A percentile compares a stretch with the other conserved stretches of the same genome.
phyloP scores from a whole-genome alignment of 2,329 filamentous ascomycete species.

The Ascochyta pisi region DNA sequence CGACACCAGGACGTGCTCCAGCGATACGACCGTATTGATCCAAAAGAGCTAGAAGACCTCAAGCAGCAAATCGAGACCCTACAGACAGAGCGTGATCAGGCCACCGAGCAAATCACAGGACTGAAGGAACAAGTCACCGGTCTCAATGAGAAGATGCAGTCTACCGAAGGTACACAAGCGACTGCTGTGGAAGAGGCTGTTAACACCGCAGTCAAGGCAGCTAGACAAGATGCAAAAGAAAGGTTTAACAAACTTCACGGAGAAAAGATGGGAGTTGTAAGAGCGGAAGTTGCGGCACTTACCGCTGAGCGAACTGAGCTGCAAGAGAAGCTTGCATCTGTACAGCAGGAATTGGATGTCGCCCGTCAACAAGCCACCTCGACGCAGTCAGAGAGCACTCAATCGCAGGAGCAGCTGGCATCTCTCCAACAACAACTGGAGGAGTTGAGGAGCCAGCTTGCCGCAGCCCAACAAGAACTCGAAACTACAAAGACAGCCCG shows the following conservation, averaged over 20 bases:
- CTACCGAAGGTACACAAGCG: constrained; percentile 36
- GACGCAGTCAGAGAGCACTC: constrained; percentile 24
- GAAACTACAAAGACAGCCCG: constrained; percentile 68
- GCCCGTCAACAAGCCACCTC: constrained; percentile 49
- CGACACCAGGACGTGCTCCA: constrained; percentile 93
- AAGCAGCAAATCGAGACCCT: constrained; percentile 73
- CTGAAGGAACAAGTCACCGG: constrained; percentile 54
- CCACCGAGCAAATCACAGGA: constrained; percentile 58
- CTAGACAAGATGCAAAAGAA: constrained; percentile 64
- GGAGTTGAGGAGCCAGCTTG: constrained; percentile 29
- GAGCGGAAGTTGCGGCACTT: constrained; percentile 55
- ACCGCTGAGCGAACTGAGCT: constrained; percentile 70
- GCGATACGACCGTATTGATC: constrained; percentile 94
- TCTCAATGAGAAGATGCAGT: constrained; percentile 56
- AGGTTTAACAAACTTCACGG: constrained; percentile 58
- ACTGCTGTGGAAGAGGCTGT: constrained; percentile 27
- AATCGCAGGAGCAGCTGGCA: constrained; percentile 65
- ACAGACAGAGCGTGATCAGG: constrained; percentile 60
- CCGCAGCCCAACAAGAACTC: constrained; percentile 54
- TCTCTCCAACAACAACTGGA: constrained; percentile 53
- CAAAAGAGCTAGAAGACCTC: constrained; percentile 87
- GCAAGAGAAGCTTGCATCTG: constrained; percentile 27
- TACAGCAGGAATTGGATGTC: constrained; percentile 66
- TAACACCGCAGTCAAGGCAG: constrained; percentile 51
- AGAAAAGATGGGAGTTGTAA: constrained; percentile 49